Evolutionary conservation across 2,329 filamentous ascomycete genomes (phyloP).

Genomic region (Fusarium beomiforme): DNA sequence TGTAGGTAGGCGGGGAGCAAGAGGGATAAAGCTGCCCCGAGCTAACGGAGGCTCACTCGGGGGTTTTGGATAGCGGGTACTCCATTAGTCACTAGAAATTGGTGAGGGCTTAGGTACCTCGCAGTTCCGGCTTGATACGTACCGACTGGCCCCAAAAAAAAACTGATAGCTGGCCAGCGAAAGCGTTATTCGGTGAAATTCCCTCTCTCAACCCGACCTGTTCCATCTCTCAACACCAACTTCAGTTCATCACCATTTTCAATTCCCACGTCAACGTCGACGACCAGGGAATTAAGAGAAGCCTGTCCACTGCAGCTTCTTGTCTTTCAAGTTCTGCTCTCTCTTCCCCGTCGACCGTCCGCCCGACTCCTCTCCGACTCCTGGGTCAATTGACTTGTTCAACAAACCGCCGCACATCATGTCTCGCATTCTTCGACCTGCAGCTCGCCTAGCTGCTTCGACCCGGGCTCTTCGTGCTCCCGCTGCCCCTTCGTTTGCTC

Average conservation of each 20-base stretch:
- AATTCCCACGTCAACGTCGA: conserved; percentile 42
- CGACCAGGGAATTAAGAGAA: conserved; percentile 42
- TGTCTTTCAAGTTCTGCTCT: conserved; percentile 22
- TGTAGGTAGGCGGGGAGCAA: conserved; percentile 33
- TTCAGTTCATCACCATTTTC: conserved; percentile 36
- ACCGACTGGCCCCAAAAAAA: conserved; percentile 46
- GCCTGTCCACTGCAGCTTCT: conserved; percentile 38
- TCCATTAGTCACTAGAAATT: conserved; percentile 4
- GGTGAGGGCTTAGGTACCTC: conserved; percentile 37
- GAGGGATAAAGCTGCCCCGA: conserved; percentile 46
- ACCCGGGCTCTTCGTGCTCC: conserved; percentile 51
- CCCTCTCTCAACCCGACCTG: conserved; percentile 45
- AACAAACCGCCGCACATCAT: conserved; percentile 47
- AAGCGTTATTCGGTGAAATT: conserved; percentile 45
- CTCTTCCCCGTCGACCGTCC: conserved; percentile 20
- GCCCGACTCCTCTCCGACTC: conserved; percentile 26
- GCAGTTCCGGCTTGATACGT: conserved; percentile 44
- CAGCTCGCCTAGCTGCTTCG: conserved; percentile 59
- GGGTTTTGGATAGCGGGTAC: conserved; percentile 40
- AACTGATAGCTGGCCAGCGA: conserved; percentile 42
- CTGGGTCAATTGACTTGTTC: conserved; percentile 37
- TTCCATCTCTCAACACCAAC: conserved; percentile 42
- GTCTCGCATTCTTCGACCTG: conserved; percentile 63
- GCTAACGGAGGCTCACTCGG: conserved; percentile 42
- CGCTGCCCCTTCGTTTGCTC: conserved; percentile 50